A percentile compares a stretch with the other conserved stretches of the same genome.
These are phyloP conservation scores for maize (Zea mays) DNA, from an alignment of 176 grass and related monocot genomes.

Conservation along the genomic window DNA sequence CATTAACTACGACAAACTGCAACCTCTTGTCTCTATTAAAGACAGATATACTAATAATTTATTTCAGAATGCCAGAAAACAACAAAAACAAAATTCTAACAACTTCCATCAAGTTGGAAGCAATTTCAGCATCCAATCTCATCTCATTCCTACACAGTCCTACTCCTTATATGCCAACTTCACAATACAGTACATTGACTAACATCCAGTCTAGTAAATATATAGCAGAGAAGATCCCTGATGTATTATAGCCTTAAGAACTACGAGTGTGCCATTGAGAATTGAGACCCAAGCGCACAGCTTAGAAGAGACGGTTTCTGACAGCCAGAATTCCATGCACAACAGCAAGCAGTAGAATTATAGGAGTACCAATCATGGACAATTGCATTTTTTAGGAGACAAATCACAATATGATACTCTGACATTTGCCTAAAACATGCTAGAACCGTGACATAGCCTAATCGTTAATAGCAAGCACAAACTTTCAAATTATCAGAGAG, in stretches of 20 bases:
- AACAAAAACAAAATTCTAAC: background rate
- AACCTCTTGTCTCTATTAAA: background rate
- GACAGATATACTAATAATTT: conserved; percentile 5
- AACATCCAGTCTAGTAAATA: background rate
- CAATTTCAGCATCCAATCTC: background rate
- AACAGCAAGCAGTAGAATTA: background rate
- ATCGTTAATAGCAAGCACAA: background rate
- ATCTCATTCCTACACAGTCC: background rate
- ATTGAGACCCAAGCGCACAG: too few species aligned
- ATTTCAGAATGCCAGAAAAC: conserved; percentile 2
- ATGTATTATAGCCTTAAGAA: too few species aligned
- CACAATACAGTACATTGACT: background rate
- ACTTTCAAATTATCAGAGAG: background rate
- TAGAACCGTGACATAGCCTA: background rate
- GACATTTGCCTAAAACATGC: background rate
- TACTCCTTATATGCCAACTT: background rate
- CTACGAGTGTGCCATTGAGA: too few species aligned
- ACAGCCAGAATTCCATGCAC: background rate
- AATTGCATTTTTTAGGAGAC: background rate
- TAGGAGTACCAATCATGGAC: background rate
- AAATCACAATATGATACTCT: background rate
- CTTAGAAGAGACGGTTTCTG: conserved; percentile 27
- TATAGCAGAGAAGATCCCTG: background rate
- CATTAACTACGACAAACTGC: background rate
- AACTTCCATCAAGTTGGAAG: conserved; percentile 23